These are phyloP conservation scores for Globisporangium camurandrum DNA, from an alignment of 352 stramenopile species.

Conservation along the genomic window DNA sequence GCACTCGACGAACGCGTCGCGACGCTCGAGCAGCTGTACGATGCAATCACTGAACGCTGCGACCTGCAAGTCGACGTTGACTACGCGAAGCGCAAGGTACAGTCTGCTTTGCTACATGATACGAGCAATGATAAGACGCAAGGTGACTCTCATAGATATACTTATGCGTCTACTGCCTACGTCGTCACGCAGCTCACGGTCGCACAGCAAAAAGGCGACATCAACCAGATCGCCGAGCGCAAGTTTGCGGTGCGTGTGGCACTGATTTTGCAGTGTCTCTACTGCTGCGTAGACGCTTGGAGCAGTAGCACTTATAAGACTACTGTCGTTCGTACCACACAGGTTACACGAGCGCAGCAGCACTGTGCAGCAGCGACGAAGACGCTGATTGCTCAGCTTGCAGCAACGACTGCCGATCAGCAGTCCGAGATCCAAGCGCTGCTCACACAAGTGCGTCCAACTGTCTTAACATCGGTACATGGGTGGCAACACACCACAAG, in stretches of 20 bases:
- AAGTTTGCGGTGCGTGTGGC: slow-evolving; percentile 35
- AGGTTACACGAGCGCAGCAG: slow-evolving; percentile 10
- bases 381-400: slow-evolving; percentile 17
- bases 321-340: background rate
- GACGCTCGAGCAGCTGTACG: slow-evolving; percentile 26
- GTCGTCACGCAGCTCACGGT: slow-evolving; percentile 26
- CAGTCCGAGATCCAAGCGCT: slow-evolving; percentile 18
- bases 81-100: slow-evolving; percentile 61
- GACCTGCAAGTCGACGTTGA: slow-evolving; percentile 63
- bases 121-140: too few species aligned
- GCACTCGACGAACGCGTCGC: slow-evolving; percentile 34
- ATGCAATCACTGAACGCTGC: slow-evolving; percentile 30
- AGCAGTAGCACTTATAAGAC: background rate
- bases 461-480: too few species aligned
- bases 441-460: slow-evolving; percentile 15
- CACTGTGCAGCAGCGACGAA: slow-evolving; percentile 4
- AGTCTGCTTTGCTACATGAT: background rate
- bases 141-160: too few species aligned
- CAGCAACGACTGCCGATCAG: slow-evolving; percentile 17
- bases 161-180: background rate
- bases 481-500: background rate
- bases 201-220: slow-evolving; percentile 51
- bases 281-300: background rate
- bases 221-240: slow-evolving; percentile 45
- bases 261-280: background rate